Evolutionary conservation across 305 asterid species (phyloP), one percentile per base, ranked within the genome.

Genomic region (Solanum chacoense): DNA sequence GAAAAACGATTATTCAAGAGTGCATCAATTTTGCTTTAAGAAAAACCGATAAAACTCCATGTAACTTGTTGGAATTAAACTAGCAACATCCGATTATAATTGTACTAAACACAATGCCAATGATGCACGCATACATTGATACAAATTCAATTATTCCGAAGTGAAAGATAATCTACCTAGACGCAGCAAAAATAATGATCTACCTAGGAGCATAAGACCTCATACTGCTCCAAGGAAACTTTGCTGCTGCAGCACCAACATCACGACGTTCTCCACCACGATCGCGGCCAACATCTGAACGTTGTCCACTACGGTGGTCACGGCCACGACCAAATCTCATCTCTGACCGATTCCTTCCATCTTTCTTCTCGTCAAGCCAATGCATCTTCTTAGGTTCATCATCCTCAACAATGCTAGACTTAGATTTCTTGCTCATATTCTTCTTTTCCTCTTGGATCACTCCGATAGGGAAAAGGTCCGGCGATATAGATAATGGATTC

Each of bases 221-320:
- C 95, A 95, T 96, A 90, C 93, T 95, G 92, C 97, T 95, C 97
- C 97, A 95, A 1, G 98, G 97, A 87, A 95, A 96, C 93, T 91
- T 94, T 18, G 91, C 94, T 40, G 88, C 86, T 84, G 42, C 86
- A 84, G 81, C 81, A 63, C 89, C 90, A 84, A 73, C 83, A 87
- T 72, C 69, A 24, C 78, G 5, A 69, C 14, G 50, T 22, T 34
- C 59, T 77, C 84, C 59, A 77, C 32, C 34, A 77, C 34, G 84
- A 16, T 77, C 7, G 18, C 22, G 55, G 84, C 59, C 84, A 77
- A 77, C 59, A 0, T 77, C 86, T 7, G 22, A 28, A 71, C 32
- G 63, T 67, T 83, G 29, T 45, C 72, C 86, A 81, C 38, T 34
- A 26, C 74, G 86, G 11, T 76, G 91, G 32, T 67, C 91, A 85